These are phyloP conservation scores for Penicillium sp. DNA, from an alignment of 2,329 filamentous ascomycete genomes.

Conservation along the genomic window DNA sequence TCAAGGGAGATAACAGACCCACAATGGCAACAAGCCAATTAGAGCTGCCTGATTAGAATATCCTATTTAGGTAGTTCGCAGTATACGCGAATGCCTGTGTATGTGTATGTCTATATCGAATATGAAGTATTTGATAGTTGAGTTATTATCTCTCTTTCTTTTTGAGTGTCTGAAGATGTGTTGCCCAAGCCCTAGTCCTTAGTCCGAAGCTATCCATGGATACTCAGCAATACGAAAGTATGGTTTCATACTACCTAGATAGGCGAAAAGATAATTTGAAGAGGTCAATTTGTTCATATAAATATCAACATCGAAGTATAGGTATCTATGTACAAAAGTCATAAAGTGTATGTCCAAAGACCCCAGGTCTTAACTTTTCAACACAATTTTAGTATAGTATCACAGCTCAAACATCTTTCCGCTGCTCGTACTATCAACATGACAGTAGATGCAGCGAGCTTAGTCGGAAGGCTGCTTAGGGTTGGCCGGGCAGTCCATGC, in stretches of 20 bases:
- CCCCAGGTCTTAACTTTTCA: neutral
- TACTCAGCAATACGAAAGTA: too few relatives aligned
- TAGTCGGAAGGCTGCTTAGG: constrained; percentile 6
- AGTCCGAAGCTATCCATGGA: too few relatives aligned
- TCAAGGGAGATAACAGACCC: neutral
- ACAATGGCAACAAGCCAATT: neutral
- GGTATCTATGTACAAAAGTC: neutral
- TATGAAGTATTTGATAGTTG: neutral
- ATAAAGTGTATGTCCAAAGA: neutral
- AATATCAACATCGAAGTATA: too few relatives aligned
- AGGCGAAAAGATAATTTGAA: too few relatives aligned
- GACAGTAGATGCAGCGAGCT: neutral
- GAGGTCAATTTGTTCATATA: too few relatives aligned
- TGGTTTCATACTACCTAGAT: too few relatives aligned
- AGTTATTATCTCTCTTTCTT: too few relatives aligned
- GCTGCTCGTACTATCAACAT: neutral
- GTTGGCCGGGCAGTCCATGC: constrained; percentile 2
- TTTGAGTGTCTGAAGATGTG: too few relatives aligned
- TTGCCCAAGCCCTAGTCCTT: too few relatives aligned
- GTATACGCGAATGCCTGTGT: neutral
- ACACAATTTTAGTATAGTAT: neutral
- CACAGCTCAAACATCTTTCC: neutral
- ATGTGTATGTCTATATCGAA: neutral
- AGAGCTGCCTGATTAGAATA: neutral
- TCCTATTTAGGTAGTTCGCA: neutral